Conservation (phyloP, 331 rosid genomes). For the Dryas integrifolia region DNA sequence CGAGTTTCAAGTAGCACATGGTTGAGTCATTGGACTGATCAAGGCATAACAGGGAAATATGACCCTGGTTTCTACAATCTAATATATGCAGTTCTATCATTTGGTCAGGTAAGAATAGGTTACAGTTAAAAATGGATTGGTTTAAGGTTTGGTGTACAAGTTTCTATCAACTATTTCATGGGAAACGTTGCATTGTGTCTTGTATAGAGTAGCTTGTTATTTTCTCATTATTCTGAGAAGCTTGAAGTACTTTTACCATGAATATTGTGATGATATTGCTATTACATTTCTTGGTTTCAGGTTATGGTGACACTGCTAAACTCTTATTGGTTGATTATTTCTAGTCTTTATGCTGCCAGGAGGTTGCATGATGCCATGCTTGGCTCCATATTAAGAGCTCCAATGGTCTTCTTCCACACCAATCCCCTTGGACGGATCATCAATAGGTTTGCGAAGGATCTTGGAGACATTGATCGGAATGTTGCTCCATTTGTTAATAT, state of each 20-base stretch:
- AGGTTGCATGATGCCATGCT: slow-evolving; percentile 90
- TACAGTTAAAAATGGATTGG: background rate
- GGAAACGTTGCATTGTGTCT: background rate
- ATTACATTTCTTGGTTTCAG: slow-evolving; percentile 39
- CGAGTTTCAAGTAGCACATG: slow-evolving; percentile 53
- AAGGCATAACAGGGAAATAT: slow-evolving; percentile 25
- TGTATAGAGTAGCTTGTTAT: background rate
- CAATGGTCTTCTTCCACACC: slow-evolving; percentile 93
- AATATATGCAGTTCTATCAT: slow-evolving; percentile 41
- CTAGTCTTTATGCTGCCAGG: slow-evolving; percentile 85
- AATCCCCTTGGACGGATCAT: slow-evolving; percentile 92
- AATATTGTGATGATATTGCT: background rate
- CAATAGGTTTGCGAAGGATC: slow-evolving; percentile 96
- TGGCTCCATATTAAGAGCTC: slow-evolving; percentile 55
- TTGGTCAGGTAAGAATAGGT: slow-evolving; percentile 40
- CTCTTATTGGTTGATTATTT: slow-evolving; percentile 76
- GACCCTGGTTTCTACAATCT: slow-evolving; percentile 43
- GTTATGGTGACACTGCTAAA: slow-evolving; percentile 67
- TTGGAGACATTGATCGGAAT: slow-evolving; percentile 88
- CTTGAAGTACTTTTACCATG: background rate
- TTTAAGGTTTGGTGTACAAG: background rate
- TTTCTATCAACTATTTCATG: background rate
- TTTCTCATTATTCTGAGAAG: background rate
- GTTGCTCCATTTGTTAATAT: slow-evolving; percentile 74
- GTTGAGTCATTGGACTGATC: slow-evolving; percentile 51